phyloP scores from a whole-genome alignment of 257 asterid genomes.

The Paraleonurus japonicus region DNA sequence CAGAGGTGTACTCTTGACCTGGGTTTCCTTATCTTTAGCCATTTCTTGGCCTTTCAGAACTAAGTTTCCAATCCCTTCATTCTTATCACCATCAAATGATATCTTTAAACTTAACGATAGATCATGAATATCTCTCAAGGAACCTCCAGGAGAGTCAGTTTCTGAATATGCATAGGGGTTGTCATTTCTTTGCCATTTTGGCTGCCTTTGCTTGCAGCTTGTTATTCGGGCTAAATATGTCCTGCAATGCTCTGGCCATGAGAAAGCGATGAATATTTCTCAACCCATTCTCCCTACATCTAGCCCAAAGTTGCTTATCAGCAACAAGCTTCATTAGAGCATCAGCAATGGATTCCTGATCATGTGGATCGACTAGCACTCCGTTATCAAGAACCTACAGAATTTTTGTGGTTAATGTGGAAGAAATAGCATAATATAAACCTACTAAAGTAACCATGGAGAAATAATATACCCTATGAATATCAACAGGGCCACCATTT shows the following conservation, averaged over 20 bases:
- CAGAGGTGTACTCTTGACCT: constrained; percentile 39
- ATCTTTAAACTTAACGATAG: constrained; percentile 54
- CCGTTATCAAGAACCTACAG: constrained; percentile 70
- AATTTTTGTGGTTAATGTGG: constrained; percentile 23
- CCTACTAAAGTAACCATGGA: background rate
- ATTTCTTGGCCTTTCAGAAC: constrained; percentile 38
- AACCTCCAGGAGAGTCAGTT: constrained; percentile 65
- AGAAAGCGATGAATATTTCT: constrained; percentile 66
- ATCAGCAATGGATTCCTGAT: constrained; percentile 62
- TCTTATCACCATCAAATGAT: constrained; percentile 58
- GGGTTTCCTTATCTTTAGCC: constrained; percentile 31
- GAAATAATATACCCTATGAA: constrained; percentile 54
- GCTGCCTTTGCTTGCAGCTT: constrained; percentile 67
- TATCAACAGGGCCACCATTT: constrained; percentile 90
- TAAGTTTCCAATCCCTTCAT: constrained; percentile 35
- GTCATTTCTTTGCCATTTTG: constrained; percentile 57
- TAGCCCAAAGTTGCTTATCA: constrained; percentile 70
- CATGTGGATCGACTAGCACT: constrained; percentile 65
- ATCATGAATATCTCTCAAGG: constrained; percentile 70
- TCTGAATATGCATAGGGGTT: constrained; percentile 43
- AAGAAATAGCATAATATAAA: background rate
- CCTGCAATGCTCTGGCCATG: constrained; percentile 84
- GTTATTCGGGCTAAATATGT: constrained; percentile 64
- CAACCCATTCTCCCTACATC: constrained; percentile 59
- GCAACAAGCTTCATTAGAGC: constrained; percentile 73